Percentiles rank a stretch among this genome's conserved stretches.
These are phyloP conservation scores for Trametes gibbosa DNA, from an alignment of 768 basidiomycete species.

Conservation along the genomic window DNA sequence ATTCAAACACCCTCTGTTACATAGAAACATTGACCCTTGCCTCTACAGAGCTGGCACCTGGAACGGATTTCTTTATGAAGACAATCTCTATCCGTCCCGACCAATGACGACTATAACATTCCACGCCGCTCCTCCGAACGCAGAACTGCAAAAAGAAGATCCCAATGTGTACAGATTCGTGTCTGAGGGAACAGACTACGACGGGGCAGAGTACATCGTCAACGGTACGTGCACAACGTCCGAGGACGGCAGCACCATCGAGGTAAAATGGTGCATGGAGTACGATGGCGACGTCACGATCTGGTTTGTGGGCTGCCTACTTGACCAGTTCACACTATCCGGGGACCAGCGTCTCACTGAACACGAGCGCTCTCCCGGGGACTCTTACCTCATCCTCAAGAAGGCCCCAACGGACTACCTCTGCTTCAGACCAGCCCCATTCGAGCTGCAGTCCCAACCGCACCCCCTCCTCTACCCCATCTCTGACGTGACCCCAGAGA, in stretches of 20 bases:
- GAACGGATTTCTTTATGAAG: background rate
- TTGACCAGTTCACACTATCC: slow-evolving; percentile 3
- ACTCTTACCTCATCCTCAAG: slow-evolving; percentile 12
- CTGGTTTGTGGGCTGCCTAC: background rate
- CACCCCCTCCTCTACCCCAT: no score
- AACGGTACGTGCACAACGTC: background rate
- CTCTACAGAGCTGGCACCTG: background rate
- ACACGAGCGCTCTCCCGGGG: background rate
- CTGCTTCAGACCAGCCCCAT: slow-evolving; percentile 9
- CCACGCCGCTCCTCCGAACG: background rate
- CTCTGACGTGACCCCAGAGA: no score
- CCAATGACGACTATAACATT: background rate
- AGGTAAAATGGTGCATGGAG: background rate
- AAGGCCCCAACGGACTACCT: slow-evolving; percentile 6
- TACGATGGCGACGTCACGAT: background rate
- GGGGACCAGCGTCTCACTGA: no score
- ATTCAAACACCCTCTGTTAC: no score
- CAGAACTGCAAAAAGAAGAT: background rate
- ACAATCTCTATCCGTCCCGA: background rate
- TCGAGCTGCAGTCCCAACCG: background rate
- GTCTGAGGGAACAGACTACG: no score
- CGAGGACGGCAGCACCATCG: background rate
- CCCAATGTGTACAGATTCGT: background rate
- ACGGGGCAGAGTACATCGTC: no score
- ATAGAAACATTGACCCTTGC: no score